Conservation (phyloP, 495 filamentous ascomycete species). For the Haplographium delicatum region DNA sequence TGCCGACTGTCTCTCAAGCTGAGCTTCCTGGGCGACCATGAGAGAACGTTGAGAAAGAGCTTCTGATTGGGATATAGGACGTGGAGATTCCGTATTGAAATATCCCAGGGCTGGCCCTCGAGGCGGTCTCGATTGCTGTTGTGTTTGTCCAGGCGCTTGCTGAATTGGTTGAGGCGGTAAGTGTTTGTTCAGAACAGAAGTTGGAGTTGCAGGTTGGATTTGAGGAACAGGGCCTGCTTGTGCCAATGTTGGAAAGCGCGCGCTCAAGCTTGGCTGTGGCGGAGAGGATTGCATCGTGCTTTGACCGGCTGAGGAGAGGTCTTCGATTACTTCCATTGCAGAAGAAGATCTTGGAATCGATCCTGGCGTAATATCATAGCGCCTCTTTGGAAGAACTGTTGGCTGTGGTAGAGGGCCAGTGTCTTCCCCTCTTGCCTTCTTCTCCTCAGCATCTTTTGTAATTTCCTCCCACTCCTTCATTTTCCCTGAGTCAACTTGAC, state of each 20-base stretch:
- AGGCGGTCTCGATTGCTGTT: conserved; percentile 11
- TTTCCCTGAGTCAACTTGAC: conserved; percentile 58
- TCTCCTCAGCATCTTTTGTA: conserved; percentile 64
- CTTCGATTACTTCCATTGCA: conserved; percentile 19
- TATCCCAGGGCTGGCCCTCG: conserved; percentile 20
- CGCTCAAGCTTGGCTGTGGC: conserved; percentile 25
- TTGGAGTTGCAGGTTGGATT: conserved; percentile 13
- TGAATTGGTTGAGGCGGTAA: conserved; percentile 16
- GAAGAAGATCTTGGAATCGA: conserved; percentile 12
- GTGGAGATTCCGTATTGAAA: conserved; percentile 17
- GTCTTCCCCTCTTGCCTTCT: conserved; percentile 63
- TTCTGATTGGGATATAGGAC: conserved; percentile 26
- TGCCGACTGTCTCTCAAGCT: conserved; percentile 26
- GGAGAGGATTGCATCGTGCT: conserved; percentile 24
- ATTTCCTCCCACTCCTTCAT: conserved; percentile 57
- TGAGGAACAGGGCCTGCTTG: conserved; percentile 25
- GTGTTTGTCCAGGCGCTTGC: conserved; percentile 7
- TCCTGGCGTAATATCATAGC: conserved; percentile 32
- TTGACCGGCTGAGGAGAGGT: conserved; percentile 13
- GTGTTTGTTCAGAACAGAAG: conserved; percentile 14
- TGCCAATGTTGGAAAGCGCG: conserved; percentile 24
- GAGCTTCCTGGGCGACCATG: conserved; percentile 22
- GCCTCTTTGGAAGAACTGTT: conserved; percentile 35
- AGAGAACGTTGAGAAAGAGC: conserved; percentile 22
- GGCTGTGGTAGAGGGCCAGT: conserved; percentile 58